Conservation (phyloP, 2,329 filamentous ascomycete genomes). For the Claviceps maximensis region DNA sequence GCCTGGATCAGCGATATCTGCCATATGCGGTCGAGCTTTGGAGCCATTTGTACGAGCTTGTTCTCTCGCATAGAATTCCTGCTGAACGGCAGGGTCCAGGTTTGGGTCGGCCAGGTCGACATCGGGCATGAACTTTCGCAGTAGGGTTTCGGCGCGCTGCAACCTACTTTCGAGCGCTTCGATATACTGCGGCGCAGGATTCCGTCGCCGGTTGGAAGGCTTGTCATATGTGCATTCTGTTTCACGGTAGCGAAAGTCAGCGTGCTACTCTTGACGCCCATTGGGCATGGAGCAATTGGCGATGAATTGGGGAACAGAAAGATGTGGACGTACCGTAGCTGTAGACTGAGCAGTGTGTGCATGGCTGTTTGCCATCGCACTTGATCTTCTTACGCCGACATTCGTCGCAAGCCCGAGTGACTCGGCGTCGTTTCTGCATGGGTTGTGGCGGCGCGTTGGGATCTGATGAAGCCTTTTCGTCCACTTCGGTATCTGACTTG, state of each 20-base stretch:
- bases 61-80: constrained; percentile 48
- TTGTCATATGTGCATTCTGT: constrained; percentile 94
- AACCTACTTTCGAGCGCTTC: constrained; percentile 75
- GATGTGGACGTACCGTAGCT: constrained; percentile 66
- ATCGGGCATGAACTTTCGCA: constrained; percentile 70
- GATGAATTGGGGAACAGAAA: background rate
- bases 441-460: constrained; percentile 35
- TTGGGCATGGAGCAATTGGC: background rate
- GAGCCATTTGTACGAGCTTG: constrained; percentile 33
- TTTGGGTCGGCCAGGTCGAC: constrained; percentile 75
- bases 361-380: constrained; percentile 75
- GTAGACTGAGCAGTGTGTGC: constrained; percentile 94
- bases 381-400: constrained; percentile 80
- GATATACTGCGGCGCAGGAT: constrained; percentile 85
- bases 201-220: constrained; percentile 79
- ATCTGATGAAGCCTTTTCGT: constrained; percentile 21
- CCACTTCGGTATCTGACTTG: constrained; percentile 28
- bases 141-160: constrained; percentile 67
- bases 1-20: constrained; percentile 29
- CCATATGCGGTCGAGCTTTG: constrained; percentile 25
- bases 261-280: background rate
- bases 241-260: background rate
- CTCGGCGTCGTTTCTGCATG: constrained; percentile 62
- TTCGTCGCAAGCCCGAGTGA: constrained; percentile 71
- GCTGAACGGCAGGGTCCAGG: constrained; percentile 63